Conservation (phyloP, 2,329 filamentous ascomycete species). For the Fusarium heterosporum region DNA sequence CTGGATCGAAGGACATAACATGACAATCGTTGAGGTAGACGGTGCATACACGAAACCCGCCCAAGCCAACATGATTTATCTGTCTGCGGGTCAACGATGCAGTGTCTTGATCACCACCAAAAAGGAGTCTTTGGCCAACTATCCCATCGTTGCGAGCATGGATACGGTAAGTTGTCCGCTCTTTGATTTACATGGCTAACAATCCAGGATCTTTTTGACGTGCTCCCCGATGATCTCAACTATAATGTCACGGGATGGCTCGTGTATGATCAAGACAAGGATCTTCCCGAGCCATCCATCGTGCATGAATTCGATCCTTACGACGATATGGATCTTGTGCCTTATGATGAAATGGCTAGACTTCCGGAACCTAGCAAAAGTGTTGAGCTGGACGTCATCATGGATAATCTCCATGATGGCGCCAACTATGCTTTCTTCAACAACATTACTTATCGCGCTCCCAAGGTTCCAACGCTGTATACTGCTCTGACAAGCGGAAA, state of each 20-base stretch:
- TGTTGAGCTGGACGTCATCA: slow-evolving; percentile 73
- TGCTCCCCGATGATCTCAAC: slow-evolving; percentile 74
- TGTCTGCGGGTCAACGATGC: slow-evolving; percentile 75
- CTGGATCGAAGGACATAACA: slow-evolving; percentile 74
- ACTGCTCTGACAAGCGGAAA: slow-evolving; percentile 75
- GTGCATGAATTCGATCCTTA: slow-evolving; percentile 74
- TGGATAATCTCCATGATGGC: slow-evolving; percentile 71
- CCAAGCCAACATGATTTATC: slow-evolving; percentile 71
- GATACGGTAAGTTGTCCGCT: slow-evolving; percentile 63
- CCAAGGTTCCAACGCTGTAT: slow-evolving; percentile 84
- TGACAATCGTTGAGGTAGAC: slow-evolving; percentile 79
- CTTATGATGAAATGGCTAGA: slow-evolving; percentile 72
- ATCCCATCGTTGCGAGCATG: slow-evolving; percentile 76
- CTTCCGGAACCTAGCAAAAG: slow-evolving; percentile 71
- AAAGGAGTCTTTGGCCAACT: slow-evolving; percentile 70
- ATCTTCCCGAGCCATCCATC: slow-evolving; percentile 62
- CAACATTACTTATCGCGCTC: slow-evolving; percentile 78
- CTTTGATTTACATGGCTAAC: slow-evolving; percentile 15
- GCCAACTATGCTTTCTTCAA: slow-evolving; percentile 76
- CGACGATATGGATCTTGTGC: slow-evolving; percentile 79
- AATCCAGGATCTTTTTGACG: slow-evolving; percentile 72
- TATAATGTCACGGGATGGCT: slow-evolving; percentile 76
- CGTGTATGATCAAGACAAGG: slow-evolving; percentile 63
- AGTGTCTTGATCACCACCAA: slow-evolving; percentile 72
- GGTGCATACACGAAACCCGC: slow-evolving; percentile 74